Conservation (phyloP, 495 filamentous ascomycete genomes). For the Xylaria telfairii region DNA sequence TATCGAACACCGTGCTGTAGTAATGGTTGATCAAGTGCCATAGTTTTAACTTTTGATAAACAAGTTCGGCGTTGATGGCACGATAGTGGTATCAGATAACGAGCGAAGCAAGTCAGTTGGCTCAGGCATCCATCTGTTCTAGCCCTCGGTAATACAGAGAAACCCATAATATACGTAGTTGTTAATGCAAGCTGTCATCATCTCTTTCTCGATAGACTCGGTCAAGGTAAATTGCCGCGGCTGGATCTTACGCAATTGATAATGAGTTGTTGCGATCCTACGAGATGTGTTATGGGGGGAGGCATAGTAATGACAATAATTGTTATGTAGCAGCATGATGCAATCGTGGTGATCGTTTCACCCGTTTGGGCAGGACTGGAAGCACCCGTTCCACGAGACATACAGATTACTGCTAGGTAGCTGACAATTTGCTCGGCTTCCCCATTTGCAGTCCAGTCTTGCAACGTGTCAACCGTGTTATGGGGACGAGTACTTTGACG, state of each 20-base stretch:
- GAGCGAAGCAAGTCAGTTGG: constrained; percentile 9
- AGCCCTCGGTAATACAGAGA: not conserved
- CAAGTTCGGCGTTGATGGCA: not conserved
- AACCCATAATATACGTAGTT: not conserved
- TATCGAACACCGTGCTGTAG: no score
- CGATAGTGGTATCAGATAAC: constrained; percentile 14
- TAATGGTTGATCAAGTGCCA: not conserved
- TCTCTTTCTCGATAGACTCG: constrained; percentile 17
- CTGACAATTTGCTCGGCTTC: constrained; percentile 29
- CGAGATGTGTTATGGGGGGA: not conserved
- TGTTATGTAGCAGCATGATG: constrained; percentile 35
- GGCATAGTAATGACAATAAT: constrained; percentile 21
- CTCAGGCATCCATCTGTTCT: not conserved
- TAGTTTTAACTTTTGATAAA: not conserved
- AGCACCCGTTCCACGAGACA: constrained; percentile 32
- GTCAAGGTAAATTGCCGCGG: constrained; percentile 19
- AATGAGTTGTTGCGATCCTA: constrained; percentile 17
- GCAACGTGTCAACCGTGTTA: constrained; percentile 27
- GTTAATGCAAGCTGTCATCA: constrained; percentile 39
- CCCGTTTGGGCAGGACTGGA: constrained; percentile 41
- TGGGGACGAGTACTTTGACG: not conserved
- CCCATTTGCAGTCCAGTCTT: constrained; percentile 19
- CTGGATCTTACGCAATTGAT: constrained; percentile 31
- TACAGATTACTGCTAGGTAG: constrained; percentile 24
- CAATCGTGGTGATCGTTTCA: constrained; percentile 39